A percentile compares a stretch with the other conserved stretches of the same genome.
Evolutionary conservation across 2,329 filamentous ascomycete genomes (phyloP).

Genomic region (Alternaria longipes): DNA sequence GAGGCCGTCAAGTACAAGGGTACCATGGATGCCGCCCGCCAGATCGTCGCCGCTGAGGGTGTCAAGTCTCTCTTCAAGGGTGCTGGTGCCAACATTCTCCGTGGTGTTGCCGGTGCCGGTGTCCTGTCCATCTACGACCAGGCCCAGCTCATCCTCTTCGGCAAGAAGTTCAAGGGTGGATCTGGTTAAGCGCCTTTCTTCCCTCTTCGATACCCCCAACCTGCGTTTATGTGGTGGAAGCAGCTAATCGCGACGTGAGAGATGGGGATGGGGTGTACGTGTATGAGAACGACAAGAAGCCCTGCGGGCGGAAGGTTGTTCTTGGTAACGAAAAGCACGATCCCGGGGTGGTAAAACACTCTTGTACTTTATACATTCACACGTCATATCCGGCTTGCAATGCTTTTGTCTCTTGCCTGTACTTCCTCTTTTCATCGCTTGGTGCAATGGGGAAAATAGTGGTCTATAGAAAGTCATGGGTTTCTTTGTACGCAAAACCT

Average conservation of each 20-base stretch:
- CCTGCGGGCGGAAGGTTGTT: slow-evolving; percentile 55
- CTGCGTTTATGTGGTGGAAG: slow-evolving; percentile 48
- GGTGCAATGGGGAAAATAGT: slow-evolving; percentile 51
- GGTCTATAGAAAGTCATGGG: slow-evolving; percentile 50
- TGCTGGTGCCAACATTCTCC: slow-evolving; percentile 99
- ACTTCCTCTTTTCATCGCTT: slow-evolving; percentile 46
- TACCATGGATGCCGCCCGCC: slow-evolving; percentile 91
- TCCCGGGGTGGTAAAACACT: slow-evolving; percentile 49
- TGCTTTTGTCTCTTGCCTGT: slow-evolving; percentile 49
- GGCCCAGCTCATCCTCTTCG: slow-evolving; percentile 98
- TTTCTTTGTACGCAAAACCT: slow-evolving; percentile 35
- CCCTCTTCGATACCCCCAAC: slow-evolving; percentile 48
- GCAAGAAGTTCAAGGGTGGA: slow-evolving; percentile 93
- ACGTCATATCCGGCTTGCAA: slow-evolving; percentile 51
- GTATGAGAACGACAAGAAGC: slow-evolving; percentile 51
- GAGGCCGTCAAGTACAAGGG: slow-evolving; percentile 99
- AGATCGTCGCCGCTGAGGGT: slow-evolving; percentile 97
- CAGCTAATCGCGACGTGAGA: slow-evolving; percentile 45
- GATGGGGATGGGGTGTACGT: slow-evolving; percentile 40
- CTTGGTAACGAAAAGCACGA: slow-evolving; percentile 54
- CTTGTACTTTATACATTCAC: slow-evolving; percentile 56
- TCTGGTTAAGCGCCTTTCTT: slow-evolving; percentile 54
- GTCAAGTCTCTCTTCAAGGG: slow-evolving; percentile 99
- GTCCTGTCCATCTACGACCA: slow-evolving; percentile 99
- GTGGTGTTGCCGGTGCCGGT: slow-evolving; percentile 99